A percentile compares a stretch with the other conserved stretches of the same genome.
phyloP scores from a whole-genome alignment of 257 asterid genomes.

The Salvia hispanica region DNA sequence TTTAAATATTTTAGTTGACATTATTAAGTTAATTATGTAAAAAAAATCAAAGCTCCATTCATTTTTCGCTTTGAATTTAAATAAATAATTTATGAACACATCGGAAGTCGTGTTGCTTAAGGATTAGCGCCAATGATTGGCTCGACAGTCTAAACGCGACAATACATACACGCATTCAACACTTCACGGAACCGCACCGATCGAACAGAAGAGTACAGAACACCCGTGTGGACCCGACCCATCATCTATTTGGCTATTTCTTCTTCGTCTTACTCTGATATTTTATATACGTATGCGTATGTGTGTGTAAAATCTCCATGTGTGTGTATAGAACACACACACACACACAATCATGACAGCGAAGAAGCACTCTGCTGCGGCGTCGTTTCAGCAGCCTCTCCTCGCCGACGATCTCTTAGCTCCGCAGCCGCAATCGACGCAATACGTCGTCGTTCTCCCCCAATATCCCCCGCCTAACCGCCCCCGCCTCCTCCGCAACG shows the following conservation, averaged over 20 bases:
- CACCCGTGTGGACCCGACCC: constrained; percentile 21
- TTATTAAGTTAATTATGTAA: no score
- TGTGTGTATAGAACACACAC: neutral
- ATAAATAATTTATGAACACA: neutral
- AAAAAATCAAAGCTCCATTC: no score
- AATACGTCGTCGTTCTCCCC: constrained; percentile 66
- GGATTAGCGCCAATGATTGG: neutral
- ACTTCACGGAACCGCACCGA: constrained; percentile 21
- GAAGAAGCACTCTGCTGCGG: constrained; percentile 31
- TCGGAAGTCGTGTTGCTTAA: neutral
- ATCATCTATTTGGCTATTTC: neutral
- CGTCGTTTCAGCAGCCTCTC: constrained; percentile 51
- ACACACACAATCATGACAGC: constrained; percentile 41
- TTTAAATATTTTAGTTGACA: no score
- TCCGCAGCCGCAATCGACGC: constrained; percentile 34
- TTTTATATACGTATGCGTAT: neutral
- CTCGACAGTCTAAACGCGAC: neutral
- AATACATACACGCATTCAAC: neutral
- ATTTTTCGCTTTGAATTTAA: no score
- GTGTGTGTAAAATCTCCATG: neutral
- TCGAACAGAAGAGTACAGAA: neutral
- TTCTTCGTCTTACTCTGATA: neutral
- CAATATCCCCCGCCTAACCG: constrained; percentile 43
- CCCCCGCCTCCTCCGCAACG: constrained; percentile 45
- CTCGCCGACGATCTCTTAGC: constrained; percentile 45